phyloP scores from a whole-genome alignment of 2,329 filamentous ascomycete species.

The Penicillium sp. region DNA sequence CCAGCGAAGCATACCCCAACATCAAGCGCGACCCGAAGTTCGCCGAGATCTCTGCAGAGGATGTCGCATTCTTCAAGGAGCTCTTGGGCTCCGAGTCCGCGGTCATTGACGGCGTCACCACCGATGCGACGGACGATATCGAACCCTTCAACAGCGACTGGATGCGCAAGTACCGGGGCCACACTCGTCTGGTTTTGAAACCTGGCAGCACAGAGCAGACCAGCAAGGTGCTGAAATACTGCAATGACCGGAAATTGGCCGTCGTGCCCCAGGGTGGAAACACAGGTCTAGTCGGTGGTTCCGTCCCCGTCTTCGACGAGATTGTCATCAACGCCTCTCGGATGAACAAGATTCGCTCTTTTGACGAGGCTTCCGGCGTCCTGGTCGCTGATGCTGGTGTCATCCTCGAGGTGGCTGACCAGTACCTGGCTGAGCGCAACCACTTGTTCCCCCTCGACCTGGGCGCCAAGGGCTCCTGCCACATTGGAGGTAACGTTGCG shows the following conservation, averaged over 20 bases:
- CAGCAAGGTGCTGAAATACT: conserved; percentile 88
- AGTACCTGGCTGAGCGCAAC: conserved; percentile 75
- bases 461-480: conserved; percentile 96
- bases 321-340: conserved; percentile 88
- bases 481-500: conserved; percentile 92
- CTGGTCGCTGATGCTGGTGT: conserved; percentile 88
- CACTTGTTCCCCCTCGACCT: conserved; percentile 95
- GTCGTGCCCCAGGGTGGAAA: conserved; percentile 98
- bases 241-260: conserved; percentile 87
- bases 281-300: conserved; percentile 91
- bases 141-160: conserved; percentile 95
- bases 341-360: conserved; percentile 88
- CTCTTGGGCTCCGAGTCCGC: conserved; percentile 78
- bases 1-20: conserved; percentile 75
- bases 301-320: conserved; percentile 96
- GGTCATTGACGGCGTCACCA: conserved; percentile 77
- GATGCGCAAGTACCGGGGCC: conserved; percentile 98
- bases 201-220: conserved; percentile 83
- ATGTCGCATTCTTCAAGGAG: conserved; percentile 79
- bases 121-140: conserved; percentile 74
- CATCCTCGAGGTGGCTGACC: conserved; percentile 85
- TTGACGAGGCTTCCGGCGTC: conserved; percentile 89
- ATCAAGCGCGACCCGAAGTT: conserved; percentile 79
- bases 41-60: conserved; percentile 65
- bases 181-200: conserved; percentile 82